Conservation (phyloP, 345 rosid species). For the Camelina hispida region DNA sequence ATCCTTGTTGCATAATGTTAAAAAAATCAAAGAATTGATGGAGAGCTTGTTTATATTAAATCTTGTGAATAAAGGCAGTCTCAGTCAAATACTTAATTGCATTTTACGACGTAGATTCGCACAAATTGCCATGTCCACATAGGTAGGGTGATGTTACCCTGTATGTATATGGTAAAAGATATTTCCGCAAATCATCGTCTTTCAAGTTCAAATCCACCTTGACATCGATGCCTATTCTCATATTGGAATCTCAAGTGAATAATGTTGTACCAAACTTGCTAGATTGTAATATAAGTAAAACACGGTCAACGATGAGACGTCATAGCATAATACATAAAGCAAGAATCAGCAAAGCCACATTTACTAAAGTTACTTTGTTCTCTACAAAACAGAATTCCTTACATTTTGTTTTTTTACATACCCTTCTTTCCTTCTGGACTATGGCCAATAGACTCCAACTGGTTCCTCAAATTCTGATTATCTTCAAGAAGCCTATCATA, state of each 20-base stretch:
- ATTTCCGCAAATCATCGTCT: no score
- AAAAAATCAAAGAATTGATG: neutral
- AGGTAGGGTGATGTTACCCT: no score
- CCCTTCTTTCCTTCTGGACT: slow-evolving; percentile 59
- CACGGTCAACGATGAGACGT: neutral
- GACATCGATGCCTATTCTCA: neutral
- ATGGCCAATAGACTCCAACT: slow-evolving; percentile 62
- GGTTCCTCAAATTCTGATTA: slow-evolving; percentile 74
- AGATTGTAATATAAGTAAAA: neutral
- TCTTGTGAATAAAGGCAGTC: neutral
- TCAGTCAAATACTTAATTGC: no score
- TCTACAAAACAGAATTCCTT: slow-evolving; percentile 30
- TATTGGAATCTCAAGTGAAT: neutral
- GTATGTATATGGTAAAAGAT: no score
- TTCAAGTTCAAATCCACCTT: neutral
- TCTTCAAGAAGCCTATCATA: slow-evolving; percentile 73
- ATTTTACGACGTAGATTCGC: neutral
- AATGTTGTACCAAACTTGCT: neutral
- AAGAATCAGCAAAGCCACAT: neutral
- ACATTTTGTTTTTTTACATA: slow-evolving; percentile 37
- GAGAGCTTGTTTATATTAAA: neutral
- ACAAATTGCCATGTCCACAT: neutral
- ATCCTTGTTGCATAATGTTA: no score
- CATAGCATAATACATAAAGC: neutral
- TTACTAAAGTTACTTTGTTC: neutral